Conservation (phyloP, 805 yeast species). For the Nakazawaea wyomingensis region DNA sequence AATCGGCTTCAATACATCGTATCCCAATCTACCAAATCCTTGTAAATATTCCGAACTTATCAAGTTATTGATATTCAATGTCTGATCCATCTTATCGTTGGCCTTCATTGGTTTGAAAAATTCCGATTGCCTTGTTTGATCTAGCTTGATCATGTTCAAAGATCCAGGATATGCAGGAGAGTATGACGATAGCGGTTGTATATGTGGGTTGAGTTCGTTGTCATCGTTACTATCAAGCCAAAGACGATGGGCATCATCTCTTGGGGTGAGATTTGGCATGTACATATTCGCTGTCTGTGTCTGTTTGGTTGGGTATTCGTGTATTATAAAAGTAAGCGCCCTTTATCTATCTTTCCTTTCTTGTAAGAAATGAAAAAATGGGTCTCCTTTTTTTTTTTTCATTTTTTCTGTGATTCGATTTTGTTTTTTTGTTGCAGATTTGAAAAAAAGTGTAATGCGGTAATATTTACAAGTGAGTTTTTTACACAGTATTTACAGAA, state of each 20-base stretch:
- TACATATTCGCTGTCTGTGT: too few species aligned
- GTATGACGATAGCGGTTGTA: slow-evolving; percentile 51
- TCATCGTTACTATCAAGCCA: slow-evolving; percentile 30
- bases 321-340: too few species aligned
- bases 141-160: slow-evolving; percentile 12
- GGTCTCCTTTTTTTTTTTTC: too few species aligned
- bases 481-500: slow-evolving; percentile 1
- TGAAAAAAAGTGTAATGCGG: too few species aligned
- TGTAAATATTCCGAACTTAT: slow-evolving; percentile 22
- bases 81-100: slow-evolving; percentile 13
- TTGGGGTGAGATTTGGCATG: slow-evolving; percentile 40
- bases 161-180: slow-evolving; percentile 41
- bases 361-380: too few species aligned
- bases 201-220: slow-evolving; percentile 12
- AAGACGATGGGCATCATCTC: slow-evolving; percentile 37
- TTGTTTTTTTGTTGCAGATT: too few species aligned
- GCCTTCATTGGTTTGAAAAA: slow-evolving; percentile 3
- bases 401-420: too few species aligned
- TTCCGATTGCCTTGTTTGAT: slow-evolving; percentile 21
- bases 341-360: too few species aligned
- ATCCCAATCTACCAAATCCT: slow-evolving; percentile 40
- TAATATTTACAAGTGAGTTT: too few species aligned
- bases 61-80: slow-evolving; percentile 19
- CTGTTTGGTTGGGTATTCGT: too few species aligned
- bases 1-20: slow-evolving; percentile 46